phyloP scores from a whole-genome alignment of 177 flowering plant genomes.

The Vitis hybrid region DNA sequence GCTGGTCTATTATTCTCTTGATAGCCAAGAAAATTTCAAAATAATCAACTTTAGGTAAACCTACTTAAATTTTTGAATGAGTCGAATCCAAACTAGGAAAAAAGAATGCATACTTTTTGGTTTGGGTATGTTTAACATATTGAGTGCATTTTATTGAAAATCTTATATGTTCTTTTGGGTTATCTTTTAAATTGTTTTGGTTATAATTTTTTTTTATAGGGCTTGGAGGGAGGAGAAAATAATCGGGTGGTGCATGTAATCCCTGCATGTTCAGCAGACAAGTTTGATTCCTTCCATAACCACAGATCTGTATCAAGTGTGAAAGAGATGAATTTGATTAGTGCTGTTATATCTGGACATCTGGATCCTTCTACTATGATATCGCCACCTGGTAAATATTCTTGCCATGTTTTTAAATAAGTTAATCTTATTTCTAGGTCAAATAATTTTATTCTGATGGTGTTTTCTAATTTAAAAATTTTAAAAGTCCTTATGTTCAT shows the following conservation, averaged over 20 bases:
- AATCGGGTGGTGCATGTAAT: slow-evolving; percentile 46
- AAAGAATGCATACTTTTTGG: no score
- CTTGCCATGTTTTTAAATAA: not conserved
- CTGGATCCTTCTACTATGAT: slow-evolving; percentile 51
- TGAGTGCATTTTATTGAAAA: not conserved
- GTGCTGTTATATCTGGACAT: slow-evolving; percentile 65
- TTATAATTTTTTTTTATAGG: slow-evolving; percentile 32
- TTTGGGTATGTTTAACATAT: no score
- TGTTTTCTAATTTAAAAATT: no score
- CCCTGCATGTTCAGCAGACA: slow-evolving; percentile 41
- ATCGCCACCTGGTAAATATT: slow-evolving; percentile 62
- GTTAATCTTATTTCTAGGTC: not conserved
- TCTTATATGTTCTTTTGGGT: not conserved
- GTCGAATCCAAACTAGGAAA: no score
- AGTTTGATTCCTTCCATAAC: slow-evolving; percentile 27
- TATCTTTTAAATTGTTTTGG: not conserved
- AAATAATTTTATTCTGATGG: no score
- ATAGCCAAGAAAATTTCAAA: no score
- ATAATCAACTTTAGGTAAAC: no score
- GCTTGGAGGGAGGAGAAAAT: slow-evolving; percentile 35
- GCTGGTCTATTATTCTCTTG: no score
- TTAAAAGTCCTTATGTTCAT: no score
- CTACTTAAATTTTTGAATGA: no score
- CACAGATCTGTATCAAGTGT: slow-evolving; percentile 48
- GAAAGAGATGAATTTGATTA: slow-evolving; percentile 56